These are phyloP conservation scores for Astragalus membranaceus DNA, from an alignment of 306 rosid genomes.

Conservation along the genomic window DNA sequence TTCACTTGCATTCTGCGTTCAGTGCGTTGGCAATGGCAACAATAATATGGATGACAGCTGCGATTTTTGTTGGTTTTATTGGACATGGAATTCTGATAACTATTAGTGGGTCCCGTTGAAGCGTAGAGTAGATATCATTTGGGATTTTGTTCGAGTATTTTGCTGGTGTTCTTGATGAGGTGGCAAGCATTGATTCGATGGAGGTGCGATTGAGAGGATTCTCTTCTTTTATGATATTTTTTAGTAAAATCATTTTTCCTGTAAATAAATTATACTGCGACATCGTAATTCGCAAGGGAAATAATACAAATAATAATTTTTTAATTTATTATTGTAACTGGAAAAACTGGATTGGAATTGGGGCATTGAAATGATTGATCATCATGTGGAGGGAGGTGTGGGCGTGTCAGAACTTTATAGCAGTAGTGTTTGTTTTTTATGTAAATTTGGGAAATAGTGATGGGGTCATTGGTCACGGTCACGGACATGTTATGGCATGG, in stretches of 20 bases:
- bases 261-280: background rate
- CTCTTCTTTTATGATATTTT: background rate
- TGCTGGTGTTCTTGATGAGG: background rate
- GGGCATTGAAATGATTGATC: background rate
- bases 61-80: background rate
- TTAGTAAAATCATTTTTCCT: background rate
- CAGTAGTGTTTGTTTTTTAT: background rate
- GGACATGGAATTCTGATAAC: background rate
- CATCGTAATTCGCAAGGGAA: too few relatives aligned
- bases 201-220: background rate
- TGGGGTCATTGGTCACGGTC: slow-evolving; percentile 32
- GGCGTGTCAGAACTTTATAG: slow-evolving; percentile 27
- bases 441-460: background rate
- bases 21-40: background rate
- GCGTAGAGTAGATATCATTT: background rate
- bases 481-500: slow-evolving; percentile 12
- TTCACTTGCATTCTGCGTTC: background rate
- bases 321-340: too few relatives aligned
- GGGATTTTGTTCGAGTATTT: background rate
- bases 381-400: background rate
- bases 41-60: slow-evolving; percentile 46
- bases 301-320: too few relatives aligned
- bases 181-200: slow-evolving; percentile 17
- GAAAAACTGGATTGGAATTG: background rate
- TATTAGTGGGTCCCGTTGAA: background rate